A percentile compares a stretch with the other conserved stretches of the same genome.
These are phyloP conservation scores for Neurospora sp. DNA, from an alignment of 495 filamentous ascomycete species.

Conservation along the genomic window DNA sequence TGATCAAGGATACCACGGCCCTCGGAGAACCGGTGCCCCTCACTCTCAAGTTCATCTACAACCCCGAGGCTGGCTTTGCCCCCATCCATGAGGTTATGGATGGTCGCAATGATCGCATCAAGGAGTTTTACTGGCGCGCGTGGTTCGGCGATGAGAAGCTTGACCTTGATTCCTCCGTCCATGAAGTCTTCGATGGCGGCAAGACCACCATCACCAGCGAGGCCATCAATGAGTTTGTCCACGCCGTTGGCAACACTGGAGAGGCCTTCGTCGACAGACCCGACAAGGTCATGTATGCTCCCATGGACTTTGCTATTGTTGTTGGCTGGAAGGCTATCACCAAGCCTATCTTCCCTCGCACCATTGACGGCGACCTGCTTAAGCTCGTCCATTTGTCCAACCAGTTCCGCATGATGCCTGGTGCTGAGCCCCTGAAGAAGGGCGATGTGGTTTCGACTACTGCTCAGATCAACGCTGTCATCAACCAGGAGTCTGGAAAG, in stretches of 20 bases:
- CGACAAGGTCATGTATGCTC: conserved; percentile 87
- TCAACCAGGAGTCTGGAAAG: conserved; percentile 97
- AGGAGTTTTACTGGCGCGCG: conserved; percentile 92
- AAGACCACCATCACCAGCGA: conserved; percentile 74
- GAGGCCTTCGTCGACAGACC: conserved; percentile 97
- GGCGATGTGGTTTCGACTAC: conserved; percentile 88
- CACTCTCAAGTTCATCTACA: conserved; percentile 79
- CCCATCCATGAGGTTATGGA: conserved; percentile 95
- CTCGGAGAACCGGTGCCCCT: conserved; percentile 67
- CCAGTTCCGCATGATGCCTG: conserved; percentile 94
- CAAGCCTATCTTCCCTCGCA: conserved; percentile 93
- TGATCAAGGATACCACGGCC: conserved; percentile 85
- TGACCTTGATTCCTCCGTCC: conserved; percentile 74
- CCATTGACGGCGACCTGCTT: conserved; percentile 88
- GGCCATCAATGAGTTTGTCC: conserved; percentile 94
- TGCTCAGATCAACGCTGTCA: conserved; percentile 91
- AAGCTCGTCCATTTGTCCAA: conserved; percentile 95
- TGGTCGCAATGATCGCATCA: conserved; percentile 88
- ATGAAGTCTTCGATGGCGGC: conserved; percentile 81
- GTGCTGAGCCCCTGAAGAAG: conserved; percentile 87
- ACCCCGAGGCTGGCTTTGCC: conserved; percentile 87
- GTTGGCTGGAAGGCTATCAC: conserved; percentile 99
- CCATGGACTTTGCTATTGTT: conserved; percentile 99
- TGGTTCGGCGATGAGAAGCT: conserved; percentile 88
- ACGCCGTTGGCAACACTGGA: conserved; percentile 94